Evolutionary conservation across 345 rosid genomes (phyloP).

Genomic region (Mercurialis annua): DNA sequence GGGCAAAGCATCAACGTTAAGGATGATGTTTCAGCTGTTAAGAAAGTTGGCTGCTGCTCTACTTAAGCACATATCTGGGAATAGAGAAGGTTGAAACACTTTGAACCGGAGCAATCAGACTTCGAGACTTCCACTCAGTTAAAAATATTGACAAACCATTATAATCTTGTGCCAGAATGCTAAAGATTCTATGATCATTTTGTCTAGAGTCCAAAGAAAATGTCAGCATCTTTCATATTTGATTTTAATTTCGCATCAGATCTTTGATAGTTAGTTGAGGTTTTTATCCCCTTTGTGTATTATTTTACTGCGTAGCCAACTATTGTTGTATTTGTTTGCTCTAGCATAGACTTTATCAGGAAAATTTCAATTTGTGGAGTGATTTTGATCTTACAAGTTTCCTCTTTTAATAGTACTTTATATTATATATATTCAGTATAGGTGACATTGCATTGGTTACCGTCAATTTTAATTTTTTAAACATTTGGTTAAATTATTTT

Average conservation of each 20-base stretch:
- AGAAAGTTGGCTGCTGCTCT: slow-evolving; percentile 77
- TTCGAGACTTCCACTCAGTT: background rate
- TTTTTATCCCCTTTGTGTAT: background rate
- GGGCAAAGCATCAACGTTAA: slow-evolving; percentile 68
- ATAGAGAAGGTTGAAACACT: background rate
- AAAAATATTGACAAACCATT: background rate
- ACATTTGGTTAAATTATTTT: too few species aligned
- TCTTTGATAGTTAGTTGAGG: slow-evolving; percentile 8
- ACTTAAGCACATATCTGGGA: slow-evolving; percentile 14
- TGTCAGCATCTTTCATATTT: slow-evolving; percentile 2
- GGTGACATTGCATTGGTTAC: too few species aligned
- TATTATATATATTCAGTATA: too few species aligned
- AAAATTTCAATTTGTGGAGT: background rate
- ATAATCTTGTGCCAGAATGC: background rate
- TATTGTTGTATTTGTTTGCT: slow-evolving; percentile 6
- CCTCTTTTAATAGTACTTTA: too few species aligned
- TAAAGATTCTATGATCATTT: background rate
- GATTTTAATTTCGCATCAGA: slow-evolving; percentile 3
- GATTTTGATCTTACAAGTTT: background rate
- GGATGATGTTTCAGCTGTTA: slow-evolving; percentile 72
- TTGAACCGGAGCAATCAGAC: background rate
- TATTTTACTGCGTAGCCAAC: slow-evolving; percentile 10
- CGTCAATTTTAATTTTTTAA: too few species aligned
- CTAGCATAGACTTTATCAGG: slow-evolving; percentile 10
- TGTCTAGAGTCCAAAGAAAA: slow-evolving; percentile 3